Base-by-base conservation (phyloP, 2,329 filamentous ascomycete species). In the Cephalotrichum gorgonifer region DNA sequence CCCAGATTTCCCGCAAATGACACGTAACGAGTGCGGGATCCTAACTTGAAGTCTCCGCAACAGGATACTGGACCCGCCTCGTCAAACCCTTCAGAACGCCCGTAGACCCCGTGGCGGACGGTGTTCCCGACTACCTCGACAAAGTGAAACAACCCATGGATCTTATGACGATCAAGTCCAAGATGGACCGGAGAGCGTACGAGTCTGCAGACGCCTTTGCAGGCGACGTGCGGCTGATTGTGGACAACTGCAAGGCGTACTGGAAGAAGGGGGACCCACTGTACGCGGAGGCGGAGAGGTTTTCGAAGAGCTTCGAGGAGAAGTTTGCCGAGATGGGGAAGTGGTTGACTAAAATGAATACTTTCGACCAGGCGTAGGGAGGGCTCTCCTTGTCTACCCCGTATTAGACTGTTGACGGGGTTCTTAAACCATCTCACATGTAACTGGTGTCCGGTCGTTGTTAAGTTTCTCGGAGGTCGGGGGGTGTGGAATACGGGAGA, bases 11-110 rank as follows among this genome's bases (percentile, higher is more conserved):
- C 17, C 6, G 9, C 22, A 8, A 15, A 44, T 14, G 12, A 23
- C 11, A 4, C 7, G 26, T n/a, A 22, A 38, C 6, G 28, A 20
- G 20, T 43, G 42, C 35, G 51, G 52, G 12, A 23, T 23, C 46
- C 20, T 35, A 46, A 53, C 43, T 54, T 47, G n/a, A 6, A 4
- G 25, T 17, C 35, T 12, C 14, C 20, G 20, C 20, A 35, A 39
- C 47, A 80, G 78, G 79, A 6, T 83, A 79, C 60, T 83, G 79
- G 79, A 83, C 79, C 0, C 75, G 79, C n/a, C 69, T 82, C 1
- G 78, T 83, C 3, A 77, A 77, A 0, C 76, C 78, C 0, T 83
- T 83, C 61, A 73, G 72, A 42, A 72, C 81, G 23, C 73, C 79
- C 0, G 79, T 83, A 6, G 71, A 79, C 50, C 78, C 79, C 1